These are phyloP conservation scores for Coemansia sp. DNA, from an alignment of 192 early-diverging fungal species.

Conservation along the genomic window DNA sequence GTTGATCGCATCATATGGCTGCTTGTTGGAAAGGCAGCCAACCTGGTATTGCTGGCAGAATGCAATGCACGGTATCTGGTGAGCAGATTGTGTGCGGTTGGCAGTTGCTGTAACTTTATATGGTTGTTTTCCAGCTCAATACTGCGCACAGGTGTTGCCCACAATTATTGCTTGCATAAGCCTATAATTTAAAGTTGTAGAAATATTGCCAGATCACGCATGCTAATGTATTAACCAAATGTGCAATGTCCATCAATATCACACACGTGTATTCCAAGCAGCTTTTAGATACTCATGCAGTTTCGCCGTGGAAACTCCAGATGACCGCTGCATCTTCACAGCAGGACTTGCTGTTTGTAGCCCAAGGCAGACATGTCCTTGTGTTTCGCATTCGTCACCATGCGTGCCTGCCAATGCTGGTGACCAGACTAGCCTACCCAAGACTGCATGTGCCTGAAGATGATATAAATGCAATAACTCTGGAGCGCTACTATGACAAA, in stretches of 20 bases:
- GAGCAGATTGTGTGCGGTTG: too few relatives aligned
- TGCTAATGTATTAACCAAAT: too few relatives aligned
- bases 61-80: too few relatives aligned
- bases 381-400: conserved; percentile 28
- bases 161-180: too few relatives aligned
- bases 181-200: too few relatives aligned
- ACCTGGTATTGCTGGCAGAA: too few relatives aligned
- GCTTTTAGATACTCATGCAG: conserved; percentile 15
- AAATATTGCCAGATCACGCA: too few relatives aligned
- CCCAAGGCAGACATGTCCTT: conserved; percentile 10
- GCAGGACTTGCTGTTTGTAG: conserved; percentile 19
- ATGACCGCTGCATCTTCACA: conserved; percentile 34
- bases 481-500: conserved; percentile 7
- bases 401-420: conserved; percentile 14
- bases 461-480: conserved; percentile 28
- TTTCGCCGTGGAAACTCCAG: conserved; percentile 29
- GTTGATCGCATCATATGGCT: not conserved
- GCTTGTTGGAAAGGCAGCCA: too few relatives aligned
- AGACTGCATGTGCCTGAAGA: not conserved
- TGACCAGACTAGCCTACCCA: conserved; percentile 11
- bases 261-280: conserved; percentile 23
- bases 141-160: too few relatives aligned
- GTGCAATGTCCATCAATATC: conserved; percentile 9
- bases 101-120: too few relatives aligned
- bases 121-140: too few relatives aligned